These are phyloP conservation scores for Hyphodiscus sp. DNA, from an alignment of 2,329 filamentous ascomycete species.

Conservation along the genomic window DNA sequence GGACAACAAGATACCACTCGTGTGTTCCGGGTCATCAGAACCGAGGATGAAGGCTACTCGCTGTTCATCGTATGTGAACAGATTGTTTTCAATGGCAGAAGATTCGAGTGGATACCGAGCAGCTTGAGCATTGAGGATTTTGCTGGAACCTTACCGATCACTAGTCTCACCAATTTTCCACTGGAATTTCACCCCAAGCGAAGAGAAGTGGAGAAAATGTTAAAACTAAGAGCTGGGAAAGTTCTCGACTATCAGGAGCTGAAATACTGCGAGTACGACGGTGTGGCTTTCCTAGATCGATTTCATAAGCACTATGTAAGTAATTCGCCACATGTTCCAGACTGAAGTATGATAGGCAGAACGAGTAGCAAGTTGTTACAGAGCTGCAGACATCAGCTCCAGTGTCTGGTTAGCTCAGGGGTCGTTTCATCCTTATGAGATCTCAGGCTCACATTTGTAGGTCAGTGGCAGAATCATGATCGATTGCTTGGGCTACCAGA, in stretches of 20 bases:
- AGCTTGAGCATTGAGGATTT: conserved; percentile 30
- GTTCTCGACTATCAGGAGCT: conserved; percentile 38
- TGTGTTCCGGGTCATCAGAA: conserved; percentile 26
- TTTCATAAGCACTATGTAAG: too few relatives aligned
- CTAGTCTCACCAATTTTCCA: conserved; percentile 35
- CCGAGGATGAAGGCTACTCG: neutral
- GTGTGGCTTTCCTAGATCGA: conserved; percentile 30
- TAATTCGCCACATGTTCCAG: too few relatives aligned
- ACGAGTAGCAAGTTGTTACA: too few relatives aligned
- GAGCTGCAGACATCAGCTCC: too few relatives aligned
- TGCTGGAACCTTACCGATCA: conserved; percentile 35
- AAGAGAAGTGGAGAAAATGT: conserved; percentile 19
- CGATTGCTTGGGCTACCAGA: too few relatives aligned
- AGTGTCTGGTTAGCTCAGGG: too few relatives aligned
- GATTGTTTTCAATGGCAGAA: conserved; percentile 39
- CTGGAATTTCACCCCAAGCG: conserved; percentile 22
- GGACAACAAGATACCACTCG: conserved; percentile 36
- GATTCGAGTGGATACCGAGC: conserved; percentile 36
- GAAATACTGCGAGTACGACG: conserved; percentile 36
- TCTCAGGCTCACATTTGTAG: too few relatives aligned
- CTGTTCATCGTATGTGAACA: conserved; percentile 25
- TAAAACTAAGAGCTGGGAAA: conserved; percentile 32
- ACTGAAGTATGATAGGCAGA: too few relatives aligned
- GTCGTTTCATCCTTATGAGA: too few relatives aligned
- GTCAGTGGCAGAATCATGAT: too few relatives aligned